Evolutionary conservation across 2,329 filamentous ascomycete genomes (phyloP).

Genomic region (Venturiaceae sp.): DNA sequence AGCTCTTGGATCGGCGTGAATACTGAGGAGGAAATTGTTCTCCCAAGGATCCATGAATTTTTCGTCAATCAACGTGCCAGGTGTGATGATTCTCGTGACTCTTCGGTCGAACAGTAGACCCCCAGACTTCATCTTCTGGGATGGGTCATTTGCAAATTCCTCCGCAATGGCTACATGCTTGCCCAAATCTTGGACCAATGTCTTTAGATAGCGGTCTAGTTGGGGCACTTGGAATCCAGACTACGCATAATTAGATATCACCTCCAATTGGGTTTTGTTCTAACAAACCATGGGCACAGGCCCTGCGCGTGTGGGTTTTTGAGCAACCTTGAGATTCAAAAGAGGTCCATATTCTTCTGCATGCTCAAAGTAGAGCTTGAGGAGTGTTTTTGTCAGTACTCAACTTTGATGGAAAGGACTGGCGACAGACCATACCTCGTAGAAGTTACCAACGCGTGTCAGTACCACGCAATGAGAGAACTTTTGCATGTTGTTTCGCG

Average conservation of each 20-base stretch:
- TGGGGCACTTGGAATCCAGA: conserved; percentile 92
- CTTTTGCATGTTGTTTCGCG: conserved; percentile 77
- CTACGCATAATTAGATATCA: conserved; percentile 30
- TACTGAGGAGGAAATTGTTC: conserved; percentile 84
- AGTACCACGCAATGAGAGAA: conserved; percentile 86
- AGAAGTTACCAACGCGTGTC: conserved; percentile 90
- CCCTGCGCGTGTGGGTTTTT: conserved; percentile 64
- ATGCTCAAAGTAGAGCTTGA: conserved; percentile 79
- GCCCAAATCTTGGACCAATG: conserved; percentile 81
- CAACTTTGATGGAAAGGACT: neutral
- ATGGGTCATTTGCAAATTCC: conserved; percentile 69
- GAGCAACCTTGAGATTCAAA: conserved; percentile 77
- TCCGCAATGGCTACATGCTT: conserved; percentile 91
- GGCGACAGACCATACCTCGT: conserved; percentile 51
- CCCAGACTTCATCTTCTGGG: conserved; percentile 62
- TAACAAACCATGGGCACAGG: conserved; percentile 69
- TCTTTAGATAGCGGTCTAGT: conserved; percentile 84
- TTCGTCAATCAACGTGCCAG: conserved; percentile 93
- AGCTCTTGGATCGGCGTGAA: conserved; percentile 45
- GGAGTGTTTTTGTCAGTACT: neutral
- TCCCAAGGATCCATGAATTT: conserved; percentile 91
- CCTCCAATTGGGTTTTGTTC: neutral
- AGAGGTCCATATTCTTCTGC: conserved; percentile 81
- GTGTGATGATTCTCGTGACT: conserved; percentile 82
- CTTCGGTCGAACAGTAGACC: conserved; percentile 76